Evolutionary conservation across 345 rosid genomes (phyloP).

Genomic region (Cochlearia excelsa): DNA sequence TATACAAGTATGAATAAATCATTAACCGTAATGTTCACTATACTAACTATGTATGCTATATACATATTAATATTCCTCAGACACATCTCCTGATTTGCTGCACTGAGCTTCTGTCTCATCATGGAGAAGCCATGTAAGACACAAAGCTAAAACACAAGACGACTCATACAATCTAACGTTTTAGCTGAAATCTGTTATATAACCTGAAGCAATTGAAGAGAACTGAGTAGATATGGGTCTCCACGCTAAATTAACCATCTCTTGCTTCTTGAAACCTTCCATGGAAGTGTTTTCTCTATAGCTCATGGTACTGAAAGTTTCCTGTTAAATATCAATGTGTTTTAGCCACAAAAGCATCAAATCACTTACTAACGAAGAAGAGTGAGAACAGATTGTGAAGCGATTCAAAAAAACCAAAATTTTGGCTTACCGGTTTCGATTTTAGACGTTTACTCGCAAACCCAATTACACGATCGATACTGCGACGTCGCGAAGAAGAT

Average conservation of each 20-base stretch:
- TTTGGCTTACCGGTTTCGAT: constrained; percentile 30
- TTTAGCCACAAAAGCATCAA: constrained; percentile 12
- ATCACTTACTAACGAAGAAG: constrained; percentile 2
- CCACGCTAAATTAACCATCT: constrained; percentile 46
- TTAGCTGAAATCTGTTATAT: not conserved
- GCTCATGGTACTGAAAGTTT: constrained; percentile 36
- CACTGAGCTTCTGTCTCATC: constrained; percentile 37
- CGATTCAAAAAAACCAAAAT: constrained; percentile 12
- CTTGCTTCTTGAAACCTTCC: constrained; percentile 42
- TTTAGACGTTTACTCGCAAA: constrained; percentile 37
- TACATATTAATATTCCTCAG: constrained; percentile 26
- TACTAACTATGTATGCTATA: no score
- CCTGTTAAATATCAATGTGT: constrained; percentile 28
- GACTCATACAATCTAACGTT: not conserved
- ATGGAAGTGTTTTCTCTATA: constrained; percentile 32
- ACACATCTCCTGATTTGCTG: constrained; percentile 39
- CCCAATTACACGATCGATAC: constrained; percentile 42
- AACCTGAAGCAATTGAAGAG: constrained; percentile 44
- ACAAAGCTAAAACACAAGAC: not conserved
- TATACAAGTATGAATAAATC: no score
- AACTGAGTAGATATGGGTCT: constrained; percentile 53
- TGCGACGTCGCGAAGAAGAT: constrained; percentile 24
- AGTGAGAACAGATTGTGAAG: not conserved
- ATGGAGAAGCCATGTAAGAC: constrained; percentile 7
- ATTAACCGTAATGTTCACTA: no score